Conservation (phyloP, 139 green algal species). For the Picochlorum sp. region DNA sequence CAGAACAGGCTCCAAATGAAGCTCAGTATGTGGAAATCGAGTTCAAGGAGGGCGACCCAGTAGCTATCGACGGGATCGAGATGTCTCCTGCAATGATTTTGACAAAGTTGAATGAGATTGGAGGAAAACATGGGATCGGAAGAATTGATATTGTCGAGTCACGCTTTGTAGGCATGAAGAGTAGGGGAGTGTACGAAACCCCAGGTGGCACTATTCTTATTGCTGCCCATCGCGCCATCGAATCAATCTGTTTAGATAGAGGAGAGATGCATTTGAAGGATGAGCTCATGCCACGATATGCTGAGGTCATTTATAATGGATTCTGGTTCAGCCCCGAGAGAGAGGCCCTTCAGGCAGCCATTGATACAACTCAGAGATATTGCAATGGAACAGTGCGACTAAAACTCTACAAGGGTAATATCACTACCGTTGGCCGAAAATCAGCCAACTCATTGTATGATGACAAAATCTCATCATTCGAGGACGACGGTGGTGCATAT, state of each 20-base stretch:
- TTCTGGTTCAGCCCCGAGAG: conserved; percentile 75
- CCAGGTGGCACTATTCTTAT: conserved; percentile 93
- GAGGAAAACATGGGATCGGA: conserved; percentile 55
- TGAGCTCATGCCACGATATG: conserved; percentile 55
- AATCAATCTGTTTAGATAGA: conserved; percentile 83
- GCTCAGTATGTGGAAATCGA: conserved; percentile 89
- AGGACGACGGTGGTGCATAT: conserved; percentile 86
- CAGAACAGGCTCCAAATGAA: conserved; percentile 80
- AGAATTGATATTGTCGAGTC: conserved; percentile 95
- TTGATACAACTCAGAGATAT: conserved; percentile 77
- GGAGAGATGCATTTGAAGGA: conserved; percentile 85
- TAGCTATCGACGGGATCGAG: conserved; percentile 79
- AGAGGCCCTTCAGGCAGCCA: conserved; percentile 73
- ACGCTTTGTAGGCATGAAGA: conserved; percentile 95
- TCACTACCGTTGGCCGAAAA: conserved; percentile 70
- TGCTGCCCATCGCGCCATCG: conserved; percentile 70
- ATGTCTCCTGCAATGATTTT: conserved; percentile 85
- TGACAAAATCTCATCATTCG: conserved; percentile 86
- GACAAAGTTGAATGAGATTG: conserved; percentile 84
- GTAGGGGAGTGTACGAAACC: conserved; percentile 95
- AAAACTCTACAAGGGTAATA: conserved; percentile 90
- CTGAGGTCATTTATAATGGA: conserved; percentile 79
- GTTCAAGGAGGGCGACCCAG: conserved; percentile 93
- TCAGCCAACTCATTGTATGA: conserved; percentile 66
- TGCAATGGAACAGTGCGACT: conserved; percentile 68